Conservation (phyloP, 805 yeast species). For the Yarrowia yakushimensis region DNA sequence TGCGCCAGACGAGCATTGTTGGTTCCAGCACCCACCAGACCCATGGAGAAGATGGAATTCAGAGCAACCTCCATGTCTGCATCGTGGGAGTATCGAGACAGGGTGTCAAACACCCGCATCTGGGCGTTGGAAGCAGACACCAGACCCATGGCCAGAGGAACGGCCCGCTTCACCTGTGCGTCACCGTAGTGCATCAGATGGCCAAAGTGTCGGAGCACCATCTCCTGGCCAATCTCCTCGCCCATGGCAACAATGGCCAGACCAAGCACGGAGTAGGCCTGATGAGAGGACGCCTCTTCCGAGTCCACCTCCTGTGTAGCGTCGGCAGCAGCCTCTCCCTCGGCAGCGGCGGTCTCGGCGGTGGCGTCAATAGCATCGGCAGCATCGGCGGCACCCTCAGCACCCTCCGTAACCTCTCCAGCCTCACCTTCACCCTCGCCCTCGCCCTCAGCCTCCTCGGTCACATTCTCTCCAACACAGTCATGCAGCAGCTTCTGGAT, state of each 20-base stretch:
- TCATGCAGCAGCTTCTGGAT: conserved; percentile 87
- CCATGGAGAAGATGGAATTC: conserved; percentile 95
- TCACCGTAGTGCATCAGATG: conserved; percentile 98
- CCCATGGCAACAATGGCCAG: conserved; percentile 95
- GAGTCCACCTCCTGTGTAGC: conserved; percentile 31
- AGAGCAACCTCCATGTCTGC: conserved; percentile 90
- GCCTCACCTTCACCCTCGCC: conserved; percentile 46
- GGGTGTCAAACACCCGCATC: conserved; percentile 93
- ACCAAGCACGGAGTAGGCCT: conserved; percentile 91
- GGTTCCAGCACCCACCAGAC: conserved; percentile 97
- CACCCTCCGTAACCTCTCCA: conserved; percentile 28
- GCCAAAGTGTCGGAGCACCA: conserved; percentile 94
- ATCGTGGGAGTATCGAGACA: conserved; percentile 95
- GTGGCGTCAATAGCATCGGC: conserved; percentile 31
- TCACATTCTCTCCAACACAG: conserved; percentile 60
- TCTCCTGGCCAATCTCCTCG: conserved; percentile 95
- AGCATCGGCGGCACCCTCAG: conserved; percentile 32
- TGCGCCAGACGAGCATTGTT: conserved; percentile 98
- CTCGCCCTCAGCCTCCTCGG: conserved; percentile 38
- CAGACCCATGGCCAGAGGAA: conserved; percentile 97
- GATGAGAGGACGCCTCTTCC: conserved; percentile 40
- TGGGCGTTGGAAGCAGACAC: conserved; percentile 91
- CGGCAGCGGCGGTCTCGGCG: conserved; percentile 32
- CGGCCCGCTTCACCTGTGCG: conserved; percentile 83
- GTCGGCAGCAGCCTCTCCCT: conserved; percentile 31